Evolutionary conservation across 495 filamentous ascomycete species (phyloP).

Genomic region (Xanthoparmelia taractica): DNA sequence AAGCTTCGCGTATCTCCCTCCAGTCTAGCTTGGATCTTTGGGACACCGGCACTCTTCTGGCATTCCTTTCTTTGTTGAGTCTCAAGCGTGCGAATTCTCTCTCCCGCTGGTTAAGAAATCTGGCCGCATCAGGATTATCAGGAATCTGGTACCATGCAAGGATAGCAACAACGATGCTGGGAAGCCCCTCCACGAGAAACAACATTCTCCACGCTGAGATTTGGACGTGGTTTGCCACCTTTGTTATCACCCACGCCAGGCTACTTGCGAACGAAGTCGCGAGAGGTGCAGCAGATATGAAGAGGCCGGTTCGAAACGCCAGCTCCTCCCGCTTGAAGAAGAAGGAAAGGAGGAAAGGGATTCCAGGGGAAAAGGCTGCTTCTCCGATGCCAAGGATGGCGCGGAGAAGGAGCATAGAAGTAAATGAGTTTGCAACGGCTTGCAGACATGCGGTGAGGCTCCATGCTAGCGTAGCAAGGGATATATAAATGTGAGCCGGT

Average conservation of each 20-base stretch:
- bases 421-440: constrained; percentile 50
- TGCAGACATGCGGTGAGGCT: constrained; percentile 64
- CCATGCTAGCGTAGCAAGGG: constrained; percentile 48
- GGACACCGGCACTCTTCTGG: constrained; percentile 28
- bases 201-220: constrained; percentile 53
- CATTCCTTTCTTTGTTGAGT: constrained; percentile 36
- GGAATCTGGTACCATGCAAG: constrained; percentile 46
- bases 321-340: constrained; percentile 55
- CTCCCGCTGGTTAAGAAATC: constrained; percentile 42
- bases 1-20: constrained; percentile 44
- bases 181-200: constrained; percentile 55
- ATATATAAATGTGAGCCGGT: constrained; percentile 50
- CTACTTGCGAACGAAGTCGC: constrained; percentile 62
- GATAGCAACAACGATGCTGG: constrained; percentile 49
- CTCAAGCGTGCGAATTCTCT: constrained; percentile 43
- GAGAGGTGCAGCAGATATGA: constrained; percentile 54
- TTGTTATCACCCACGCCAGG: constrained; percentile 51
- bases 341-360: constrained; percentile 54
- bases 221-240: constrained; percentile 37
- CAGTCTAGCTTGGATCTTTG: constrained; percentile 40
- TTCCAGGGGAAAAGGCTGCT: constrained; percentile 50
- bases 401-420: constrained; percentile 36
- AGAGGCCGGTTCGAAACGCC: constrained; percentile 50
- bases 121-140: constrained; percentile 45
- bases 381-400: constrained; percentile 50